Evolutionary conservation across 148 eudicot genomes (phyloP), one percentile per base, ranked within the genome.

Genomic region (Amaranthus cruentus): DNA sequence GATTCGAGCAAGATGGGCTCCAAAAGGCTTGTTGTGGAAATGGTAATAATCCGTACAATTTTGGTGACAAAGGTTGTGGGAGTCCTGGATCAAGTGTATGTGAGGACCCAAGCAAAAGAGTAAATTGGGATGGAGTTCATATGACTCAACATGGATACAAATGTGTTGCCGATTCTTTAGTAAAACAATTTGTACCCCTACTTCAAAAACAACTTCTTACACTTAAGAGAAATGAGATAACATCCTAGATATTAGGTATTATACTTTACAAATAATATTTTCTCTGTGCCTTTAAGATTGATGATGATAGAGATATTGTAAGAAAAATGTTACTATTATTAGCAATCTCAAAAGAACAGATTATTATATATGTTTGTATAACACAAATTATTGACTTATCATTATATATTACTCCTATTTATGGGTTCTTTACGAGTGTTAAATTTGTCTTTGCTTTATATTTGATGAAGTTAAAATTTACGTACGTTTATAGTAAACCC

Each of bases 91-190:
- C 76, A 13, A 4, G 52, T 0, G 48, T 50, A 1, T 87, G 90
- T 52, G 7, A 58, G 6, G 58, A 84, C 73, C 84, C 84, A 3
- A 70, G 55, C 10, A 62, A 47, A 58, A 73, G 74, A 71, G 13
- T 87, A 6, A 77, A 79, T 21, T 87, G 90, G 90, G 88, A 87
- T 44, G 90, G 90, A 0, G 12, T 87, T 8, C 87, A 87, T 81
- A 66, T 87, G 54, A 87, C 90, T 2, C 81, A 84, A 50, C 76
- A 79, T 47, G 78, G 75, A n/a, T 73, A 84, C 53, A 65, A 59
- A 43, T 13, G 53, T 1, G 63, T 83, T 64, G 83, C 80, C 0
- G 66, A 47, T 0, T 61, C 74, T 71, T 13, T 85, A 66, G 2
- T 81, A 12, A n/a, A 62, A 5, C 51, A 63, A 42, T 55, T 78